Conservation (phyloP, 495 filamentous ascomycete species). For the Penicillium dipodomyicola region DNA sequence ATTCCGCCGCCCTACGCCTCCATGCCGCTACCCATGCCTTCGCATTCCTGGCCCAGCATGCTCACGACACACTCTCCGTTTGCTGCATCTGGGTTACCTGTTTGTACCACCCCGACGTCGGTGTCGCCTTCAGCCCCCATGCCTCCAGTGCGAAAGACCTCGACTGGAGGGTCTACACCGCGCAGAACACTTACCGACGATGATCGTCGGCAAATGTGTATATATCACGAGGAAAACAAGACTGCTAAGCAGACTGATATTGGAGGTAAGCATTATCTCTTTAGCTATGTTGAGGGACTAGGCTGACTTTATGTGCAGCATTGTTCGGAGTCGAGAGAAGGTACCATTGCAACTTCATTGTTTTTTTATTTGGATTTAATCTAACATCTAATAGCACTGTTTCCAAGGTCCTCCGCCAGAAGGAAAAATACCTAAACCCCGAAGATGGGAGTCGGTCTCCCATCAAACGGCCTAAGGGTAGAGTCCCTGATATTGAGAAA, state of each 20-base stretch:
- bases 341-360: slow-evolving; percentile 47
- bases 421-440: slow-evolving; percentile 90
- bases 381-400: slow-evolving; percentile 69
- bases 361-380: slow-evolving; percentile 10
- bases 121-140: slow-evolving; percentile 48
- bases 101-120: slow-evolving; percentile 57
- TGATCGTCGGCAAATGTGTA: slow-evolving; percentile 89
- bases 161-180: slow-evolving; percentile 61
- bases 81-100: slow-evolving; percentile 33
- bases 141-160: slow-evolving; percentile 50
- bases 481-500: slow-evolving; percentile 92
- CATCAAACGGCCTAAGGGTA: slow-evolving; percentile 83
- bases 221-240: slow-evolving; percentile 92
- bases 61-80: slow-evolving; percentile 47
- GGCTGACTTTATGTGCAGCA: slow-evolving; percentile 48
- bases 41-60: slow-evolving; percentile 70
- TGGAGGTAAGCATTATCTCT: slow-evolving; percentile 60
- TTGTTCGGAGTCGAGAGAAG: slow-evolving; percentile 98
- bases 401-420: slow-evolving; percentile 93
- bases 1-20: slow-evolving; percentile 48
- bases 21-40: slow-evolving; percentile 64
- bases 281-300: slow-evolving; percentile 19
- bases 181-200: slow-evolving; percentile 91
- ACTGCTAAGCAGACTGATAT: slow-evolving; percentile 98
- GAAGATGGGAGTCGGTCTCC: slow-evolving; percentile 87